Conservation (phyloP, 2,329 filamentous ascomycete species). For the Shiraia bambusicola region DNA sequence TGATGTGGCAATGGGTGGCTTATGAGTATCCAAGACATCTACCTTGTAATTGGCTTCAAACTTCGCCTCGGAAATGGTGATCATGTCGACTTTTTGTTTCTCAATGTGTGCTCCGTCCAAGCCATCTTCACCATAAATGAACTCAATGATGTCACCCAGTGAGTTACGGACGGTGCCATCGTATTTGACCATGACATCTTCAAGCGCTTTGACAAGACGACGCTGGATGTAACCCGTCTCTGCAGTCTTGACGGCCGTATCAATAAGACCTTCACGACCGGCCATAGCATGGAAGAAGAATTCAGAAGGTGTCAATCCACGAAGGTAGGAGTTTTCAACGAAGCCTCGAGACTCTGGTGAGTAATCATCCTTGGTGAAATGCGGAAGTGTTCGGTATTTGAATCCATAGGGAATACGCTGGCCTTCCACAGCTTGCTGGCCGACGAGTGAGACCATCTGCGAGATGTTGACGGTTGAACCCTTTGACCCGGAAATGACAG, state of each 20-base stretch:
- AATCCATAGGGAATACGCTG: constrained; percentile 99
- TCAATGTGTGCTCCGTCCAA: constrained; percentile 93
- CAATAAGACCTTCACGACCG: constrained; percentile 98
- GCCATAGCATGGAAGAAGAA: constrained; percentile 99
- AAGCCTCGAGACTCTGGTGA: constrained; percentile 96
- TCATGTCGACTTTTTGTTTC: constrained; percentile 84
- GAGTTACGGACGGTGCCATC: constrained; percentile 97
- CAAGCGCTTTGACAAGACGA: constrained; percentile 94
- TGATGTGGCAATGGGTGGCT: constrained; percentile 63
- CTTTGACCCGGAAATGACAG: constrained; percentile 96
- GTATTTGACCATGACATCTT: constrained; percentile 97
- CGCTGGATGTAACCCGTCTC: constrained; percentile 99
- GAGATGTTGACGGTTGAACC: constrained; percentile 99
- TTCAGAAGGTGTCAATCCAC: constrained; percentile 90
- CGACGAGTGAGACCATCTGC: constrained; percentile 97
- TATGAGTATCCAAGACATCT: constrained; percentile 78
- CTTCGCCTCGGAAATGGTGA: constrained; percentile 73
- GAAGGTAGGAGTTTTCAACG: constrained; percentile 97
- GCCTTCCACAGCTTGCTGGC: constrained; percentile 96
- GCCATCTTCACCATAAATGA: constrained; percentile 96
- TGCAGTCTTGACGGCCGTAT: constrained; percentile 98
- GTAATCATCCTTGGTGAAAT: constrained; percentile 99
- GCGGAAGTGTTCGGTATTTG: constrained; percentile 94
- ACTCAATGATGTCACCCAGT: constrained; percentile 92
- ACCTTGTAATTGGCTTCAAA: constrained; percentile 83